Base-by-base conservation (phyloP, 306 rosid genomes). In the Lathyrus sativus region DNA sequence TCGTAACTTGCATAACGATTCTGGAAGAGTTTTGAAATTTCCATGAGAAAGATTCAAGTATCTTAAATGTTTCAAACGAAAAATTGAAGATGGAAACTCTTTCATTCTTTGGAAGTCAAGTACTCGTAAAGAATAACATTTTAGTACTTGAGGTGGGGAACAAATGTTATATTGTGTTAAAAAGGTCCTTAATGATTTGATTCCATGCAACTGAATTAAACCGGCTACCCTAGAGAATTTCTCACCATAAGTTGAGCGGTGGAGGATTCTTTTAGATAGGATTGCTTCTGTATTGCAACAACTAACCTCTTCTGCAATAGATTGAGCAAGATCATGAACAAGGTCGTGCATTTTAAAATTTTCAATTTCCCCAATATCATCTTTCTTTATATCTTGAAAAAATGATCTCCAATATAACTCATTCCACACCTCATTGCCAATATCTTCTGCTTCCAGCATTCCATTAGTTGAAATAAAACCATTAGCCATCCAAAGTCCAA, bases 261-360 rank as follows among this genome's bases (percentile, higher is more conserved):
- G 79, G 11, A 5, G 70, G 7, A 51, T 19, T 29, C 67, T 55
- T 64, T 14, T 14, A 15, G 42, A 9, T 2, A 15, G 1, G 28
- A 9, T 11, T 55, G 18, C 6, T 11, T 19, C 2, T 11, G 28
- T 6, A 33, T 14, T 9, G 38, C 10, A 70, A 31, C 22, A 43
- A 13, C 26, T 24, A 24, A 38, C 71, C 4, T 63, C 35, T 0
- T 56, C 65, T 7, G 58, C 1, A 8, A 73, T 19, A 12, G 42
- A 63, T 63, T 63, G 58, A 11, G 77, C 71, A 15, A 73, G 71
- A 62, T 71, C 75, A 31, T 70, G 75, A 31, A 71, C 60, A 11
- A 59, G 68, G 35, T 73, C 77, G 13, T 63, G 77, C 71, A 73
- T 26, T 43, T 73, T 53, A 45, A 73, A 73, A 26, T 1, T 5